Conservation (phyloP, 768 basidiomycete species). For the Suillus lakei region DNA sequence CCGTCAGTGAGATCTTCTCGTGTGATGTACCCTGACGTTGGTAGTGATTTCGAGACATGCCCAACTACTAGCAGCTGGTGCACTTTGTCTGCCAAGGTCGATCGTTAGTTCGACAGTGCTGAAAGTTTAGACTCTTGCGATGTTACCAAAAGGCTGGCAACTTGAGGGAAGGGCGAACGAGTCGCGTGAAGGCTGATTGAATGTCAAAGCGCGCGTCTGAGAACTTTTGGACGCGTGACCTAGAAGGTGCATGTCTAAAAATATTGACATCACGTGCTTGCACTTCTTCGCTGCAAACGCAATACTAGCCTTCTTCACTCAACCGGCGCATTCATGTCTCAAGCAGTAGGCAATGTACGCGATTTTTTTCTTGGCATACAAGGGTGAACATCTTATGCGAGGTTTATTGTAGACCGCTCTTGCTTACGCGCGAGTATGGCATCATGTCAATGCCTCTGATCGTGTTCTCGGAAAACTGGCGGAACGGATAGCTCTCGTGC, state of each 20-base stretch:
- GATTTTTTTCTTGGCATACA: neutral
- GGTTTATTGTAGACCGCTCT: conserved; percentile 77
- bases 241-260: neutral
- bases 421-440: conserved; percentile 95
- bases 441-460: conserved; percentile 89
- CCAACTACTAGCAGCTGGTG: too few species aligned
- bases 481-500: conserved; percentile 88
- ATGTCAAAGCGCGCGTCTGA: too few species aligned
- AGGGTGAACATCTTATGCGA: neutral
- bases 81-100: too few species aligned
- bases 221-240: too few species aligned
- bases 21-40: too few species aligned
- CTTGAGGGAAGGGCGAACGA: too few species aligned
- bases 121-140: too few species aligned
- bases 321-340: conserved; percentile 61
- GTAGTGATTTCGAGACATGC: too few species aligned
- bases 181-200: too few species aligned
- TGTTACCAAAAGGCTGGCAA: neutral
- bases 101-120: too few species aligned
- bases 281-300: neutral
- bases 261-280: conserved; percentile 5
- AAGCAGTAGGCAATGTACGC: conserved; percentile 79
- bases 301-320: neutral
- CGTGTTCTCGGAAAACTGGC: conserved; percentile 95
- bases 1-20: too few species aligned